Base-by-base conservation (phyloP, 1,284 basidiomycete species). In the Rhodotorula sp. region DNA sequence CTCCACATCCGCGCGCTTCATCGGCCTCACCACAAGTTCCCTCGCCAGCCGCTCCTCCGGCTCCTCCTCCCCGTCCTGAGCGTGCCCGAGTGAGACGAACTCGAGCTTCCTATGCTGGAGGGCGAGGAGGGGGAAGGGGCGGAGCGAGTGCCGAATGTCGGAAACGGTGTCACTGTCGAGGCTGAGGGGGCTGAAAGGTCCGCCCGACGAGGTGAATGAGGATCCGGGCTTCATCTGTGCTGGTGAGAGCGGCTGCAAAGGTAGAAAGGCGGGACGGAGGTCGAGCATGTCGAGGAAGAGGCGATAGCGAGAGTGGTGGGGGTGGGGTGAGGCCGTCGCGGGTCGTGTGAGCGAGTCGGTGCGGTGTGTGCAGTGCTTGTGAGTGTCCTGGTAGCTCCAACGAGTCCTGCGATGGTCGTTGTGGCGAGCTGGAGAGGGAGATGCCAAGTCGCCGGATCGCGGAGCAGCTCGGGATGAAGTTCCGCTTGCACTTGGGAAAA, bases 1-100 rank as follows among this genome's bases (percentile, higher is more conserved):
- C 18, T 52, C 61, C 26, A 67, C 66, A 22, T 67, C 66, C 22
- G 22, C 53, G 9, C 50, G 30, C 46, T 30, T 47, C 52, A 67
- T 50, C 30, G 44, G 47, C 30, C 61, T 50, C 5, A 67, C 31
- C 7, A 56, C 54, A 20, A 67, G 4, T 7, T 55, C 56, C 4
- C 37, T n/a, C 34, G 30, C 2, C 5, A 24, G 8, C 11, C n/a
- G 28, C 6, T 24, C 22, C n/a, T n/a, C 9, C 26, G 50, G 20
- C 20, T 11, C 8, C 2, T 16, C 28, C 2, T 8, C 56, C 20
- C 10, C 8, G 22, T 28, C 24, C 7, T 8, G 9, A 18, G 8
- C 5, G 28, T 16, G 5, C 18, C n/a, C 15, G 4, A 47, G 57
- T 2, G 57, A 18, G 20, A 58, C 20, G 22, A 48, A 24, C 18